Conservation (phyloP, 768 basidiomycete genomes). For the Botryobasidium botryosum region DNA sequence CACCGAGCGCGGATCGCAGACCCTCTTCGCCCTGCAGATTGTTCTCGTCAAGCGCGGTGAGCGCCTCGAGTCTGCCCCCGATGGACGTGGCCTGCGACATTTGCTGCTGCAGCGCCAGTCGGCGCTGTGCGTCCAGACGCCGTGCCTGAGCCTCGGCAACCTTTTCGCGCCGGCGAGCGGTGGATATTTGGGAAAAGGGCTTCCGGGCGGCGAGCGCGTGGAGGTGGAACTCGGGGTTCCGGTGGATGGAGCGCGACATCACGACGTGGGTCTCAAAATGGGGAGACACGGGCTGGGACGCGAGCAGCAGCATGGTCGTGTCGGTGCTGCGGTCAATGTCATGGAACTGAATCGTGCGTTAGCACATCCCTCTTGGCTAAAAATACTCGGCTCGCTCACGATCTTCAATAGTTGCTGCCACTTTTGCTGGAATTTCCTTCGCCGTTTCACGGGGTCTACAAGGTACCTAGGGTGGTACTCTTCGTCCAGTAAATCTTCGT, state of each 20-base stretch:
- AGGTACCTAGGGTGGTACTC: slow-evolving; percentile 11
- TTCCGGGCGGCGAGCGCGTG: slow-evolving; percentile 7
- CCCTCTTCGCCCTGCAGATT: slow-evolving; percentile 11
- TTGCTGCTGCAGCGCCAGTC: slow-evolving; percentile 3
- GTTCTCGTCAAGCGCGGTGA: slow-evolving; percentile 4
- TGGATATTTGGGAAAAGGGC: slow-evolving; percentile 6
- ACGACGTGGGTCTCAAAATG: slow-evolving; percentile 8
- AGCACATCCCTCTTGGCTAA: no score
- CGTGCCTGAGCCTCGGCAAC: slow-evolving; percentile 3
- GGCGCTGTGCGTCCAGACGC: slow-evolving; percentile 4
- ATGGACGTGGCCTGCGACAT: slow-evolving; percentile 2
- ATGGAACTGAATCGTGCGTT: slow-evolving; percentile 11
- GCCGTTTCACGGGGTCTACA: slow-evolving; percentile 7
- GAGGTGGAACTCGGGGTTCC: slow-evolving; percentile 9
- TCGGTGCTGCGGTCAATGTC: slow-evolving; percentile 12
- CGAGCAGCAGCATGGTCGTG: slow-evolving; percentile 10
- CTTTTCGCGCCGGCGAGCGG: slow-evolving; percentile 6
- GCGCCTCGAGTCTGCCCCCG: slow-evolving; percentile 1
- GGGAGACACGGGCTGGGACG: slow-evolving; percentile 4
- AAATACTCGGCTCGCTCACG: no score
- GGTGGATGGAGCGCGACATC: slow-evolving; percentile 5
- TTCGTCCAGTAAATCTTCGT: slow-evolving; percentile 10
- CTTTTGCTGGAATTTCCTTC: slow-evolving; percentile 10
- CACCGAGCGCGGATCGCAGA: slow-evolving; percentile 9
- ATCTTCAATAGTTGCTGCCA: no score